Evolutionary conservation across 1,139 yeast species (phyloP).

Genomic region (Pichia terricola): DNA sequence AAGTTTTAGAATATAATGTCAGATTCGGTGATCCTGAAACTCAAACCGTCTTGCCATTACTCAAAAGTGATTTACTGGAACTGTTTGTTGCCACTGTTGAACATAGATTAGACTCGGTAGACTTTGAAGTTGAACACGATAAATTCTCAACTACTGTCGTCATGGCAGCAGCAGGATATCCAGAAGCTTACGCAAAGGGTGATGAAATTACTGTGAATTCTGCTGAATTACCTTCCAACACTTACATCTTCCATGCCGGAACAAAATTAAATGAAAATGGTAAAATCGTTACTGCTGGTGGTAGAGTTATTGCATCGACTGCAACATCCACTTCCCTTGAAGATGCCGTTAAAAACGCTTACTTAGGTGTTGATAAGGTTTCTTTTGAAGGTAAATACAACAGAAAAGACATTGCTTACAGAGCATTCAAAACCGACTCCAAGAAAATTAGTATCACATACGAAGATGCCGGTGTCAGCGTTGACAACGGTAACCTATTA

Average conservation of each 20-base stretch:
- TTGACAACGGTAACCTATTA: conserved; percentile 84
- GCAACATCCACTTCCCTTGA: conserved; percentile 70
- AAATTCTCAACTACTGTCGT: conserved; percentile 85
- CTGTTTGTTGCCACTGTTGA: conserved; percentile 91
- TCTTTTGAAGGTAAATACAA: conserved; percentile 66
- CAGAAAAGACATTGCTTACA: conserved; percentile 91
- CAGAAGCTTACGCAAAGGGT: conserved; percentile 77
- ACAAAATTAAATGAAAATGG: conserved; percentile 46
- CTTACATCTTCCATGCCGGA: conserved; percentile 92
- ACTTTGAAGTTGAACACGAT: conserved; percentile 49
- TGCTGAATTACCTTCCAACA: conserved; percentile 38
- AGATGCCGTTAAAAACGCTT: conserved; percentile 80
- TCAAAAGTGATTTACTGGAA: conserved; percentile 87
- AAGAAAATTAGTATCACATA: conserved; percentile 52
- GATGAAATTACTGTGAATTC: conserved; percentile 60
- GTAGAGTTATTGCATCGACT: conserved; percentile 93
- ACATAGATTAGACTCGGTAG: conserved; percentile 82
- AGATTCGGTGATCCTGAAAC: conserved; percentile 99
- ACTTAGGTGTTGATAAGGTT: conserved; percentile 72
- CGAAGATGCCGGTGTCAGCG: conserved; percentile 94
- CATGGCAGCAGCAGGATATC: conserved; percentile 96
- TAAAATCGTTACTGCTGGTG: conserved; percentile 77
- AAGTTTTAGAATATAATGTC: conserved; percentile 92
- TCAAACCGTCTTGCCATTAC: conserved; percentile 85
- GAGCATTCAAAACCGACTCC: conserved; percentile 57